phyloP scores from a whole-genome alignment of 1,284 basidiomycete genomes.

The Boletus putidus region DNA sequence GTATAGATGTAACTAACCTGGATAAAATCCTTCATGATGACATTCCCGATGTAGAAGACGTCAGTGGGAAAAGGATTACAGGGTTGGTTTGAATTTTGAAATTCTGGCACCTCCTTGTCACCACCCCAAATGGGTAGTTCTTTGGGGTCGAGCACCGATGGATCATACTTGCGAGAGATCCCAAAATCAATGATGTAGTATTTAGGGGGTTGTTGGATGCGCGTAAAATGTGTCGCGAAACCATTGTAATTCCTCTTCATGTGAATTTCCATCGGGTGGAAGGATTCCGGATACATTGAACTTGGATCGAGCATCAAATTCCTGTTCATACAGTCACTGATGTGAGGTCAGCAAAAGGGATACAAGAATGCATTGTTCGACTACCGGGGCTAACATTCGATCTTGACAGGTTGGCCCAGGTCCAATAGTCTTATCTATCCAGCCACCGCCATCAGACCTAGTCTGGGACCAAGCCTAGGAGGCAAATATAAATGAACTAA shows the following conservation, averaged over 20 bases:
- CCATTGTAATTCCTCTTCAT: slow-evolving; percentile 2
- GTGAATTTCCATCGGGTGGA: neutral
- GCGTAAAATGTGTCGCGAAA: slow-evolving; percentile 2
- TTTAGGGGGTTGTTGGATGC: too few species aligned
- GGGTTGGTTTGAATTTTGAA: slow-evolving; percentile 16
- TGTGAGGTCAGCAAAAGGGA: too few species aligned
- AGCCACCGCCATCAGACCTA: too few species aligned
- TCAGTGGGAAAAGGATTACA: slow-evolving; percentile 35
- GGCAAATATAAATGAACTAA: too few species aligned
- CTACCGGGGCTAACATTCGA: too few species aligned
- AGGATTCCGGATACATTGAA: neutral
- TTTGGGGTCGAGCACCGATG: slow-evolving; percentile 12
- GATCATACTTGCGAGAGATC: slow-evolving; percentile 24
- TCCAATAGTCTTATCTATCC: too few species aligned
- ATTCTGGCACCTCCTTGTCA: slow-evolving; percentile 31
- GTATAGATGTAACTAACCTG: neutral
- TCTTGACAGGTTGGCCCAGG: too few species aligned
- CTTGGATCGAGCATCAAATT: too few species aligned
- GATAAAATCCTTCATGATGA: slow-evolving; percentile 14
- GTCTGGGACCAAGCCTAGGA: too few species aligned
- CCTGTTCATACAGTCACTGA: too few species aligned
- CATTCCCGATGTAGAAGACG: slow-evolving; percentile 30
- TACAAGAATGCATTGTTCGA: too few species aligned
- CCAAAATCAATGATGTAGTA: slow-evolving; percentile 25
- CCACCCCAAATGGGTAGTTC: slow-evolving; percentile 22